Base-by-base conservation (phyloP, 768 basidiomycete genomes). In the Podaxis mareebaensis region DNA sequence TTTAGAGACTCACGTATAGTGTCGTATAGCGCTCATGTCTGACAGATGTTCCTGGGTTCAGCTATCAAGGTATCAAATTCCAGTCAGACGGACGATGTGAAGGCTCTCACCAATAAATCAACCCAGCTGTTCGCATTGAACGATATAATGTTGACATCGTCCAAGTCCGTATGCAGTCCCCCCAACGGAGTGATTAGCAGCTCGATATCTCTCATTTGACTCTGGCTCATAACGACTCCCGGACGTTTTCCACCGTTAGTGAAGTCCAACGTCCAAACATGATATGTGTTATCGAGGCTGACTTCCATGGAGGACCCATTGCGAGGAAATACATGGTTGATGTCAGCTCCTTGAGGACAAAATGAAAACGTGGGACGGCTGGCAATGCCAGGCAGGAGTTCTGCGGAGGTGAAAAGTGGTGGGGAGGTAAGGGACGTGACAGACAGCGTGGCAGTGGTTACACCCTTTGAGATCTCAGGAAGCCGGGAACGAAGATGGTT, bases 201-300 rank as follows among this genome's bases (percentile, higher is more conserved):
- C 67, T 91, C 90, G 58, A 93, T 88, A 46, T 89, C 90, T 61
- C 83, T 82, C 84, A 93, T 85, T 53, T 89, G 82, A 20, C 83
- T 82, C 73, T 92, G 91, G 65, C 85, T 88, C 79, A 92, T 83
- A 13, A 92, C 85, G 49, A 93, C 71, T 22, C 92, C 91, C 2
- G 75, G 74, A 48, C 69, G 71, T 53, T 80, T 75, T 0, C 83
- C 83, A 22, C 79, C 79, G 53, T 79, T 75, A 1, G 90, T 90
- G 68, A 93, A 92, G 70, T 92, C 90, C 24, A 93, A 81, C 12
- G 87, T 77, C 90, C 92, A 93, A 1, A 80, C 75, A 65, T 81
- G 76, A 24, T 78, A 75, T 7, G 67, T 73, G 20, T 64, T 64
- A 26, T 57, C 65, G 65, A 13, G 11, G n/a, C 26, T 26, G 11